A percentile compares a stretch with the other conserved stretches of the same genome.
Evolutionary conservation across 148 eudicot genomes (phyloP).

Genomic region (Agrostemma githago): DNA sequence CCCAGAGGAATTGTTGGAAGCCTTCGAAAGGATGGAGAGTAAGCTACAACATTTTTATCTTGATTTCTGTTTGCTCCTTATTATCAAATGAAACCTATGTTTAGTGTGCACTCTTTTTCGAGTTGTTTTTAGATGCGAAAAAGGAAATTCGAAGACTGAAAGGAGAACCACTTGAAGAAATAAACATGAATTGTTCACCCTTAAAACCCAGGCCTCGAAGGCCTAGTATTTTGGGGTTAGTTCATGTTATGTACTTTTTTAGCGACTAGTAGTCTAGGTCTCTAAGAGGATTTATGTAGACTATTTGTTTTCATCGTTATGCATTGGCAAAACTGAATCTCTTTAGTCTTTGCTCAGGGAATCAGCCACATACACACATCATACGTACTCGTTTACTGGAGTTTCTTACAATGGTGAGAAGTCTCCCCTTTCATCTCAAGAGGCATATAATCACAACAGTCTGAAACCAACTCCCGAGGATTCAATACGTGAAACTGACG

Average conservation of each 20-base stretch:
- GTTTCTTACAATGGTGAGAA: constrained; percentile 29
- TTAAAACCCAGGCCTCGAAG: constrained; percentile 35
- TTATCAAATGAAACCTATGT: neutral
- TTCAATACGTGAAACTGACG: constrained; percentile 28
- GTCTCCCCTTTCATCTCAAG: constrained; percentile 38
- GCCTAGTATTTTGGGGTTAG: constrained; percentile 60
- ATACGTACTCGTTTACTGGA: constrained; percentile 25
- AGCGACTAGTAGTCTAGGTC: neutral
- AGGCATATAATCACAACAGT: constrained; percentile 28
- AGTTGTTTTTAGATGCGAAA: constrained; percentile 43
- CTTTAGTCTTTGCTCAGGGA: constrained; percentile 35
- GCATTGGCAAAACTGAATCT: neutral
- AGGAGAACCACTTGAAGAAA: constrained; percentile 33
- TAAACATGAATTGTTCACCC: constrained; percentile 26
- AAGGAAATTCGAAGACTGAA: constrained; percentile 45
- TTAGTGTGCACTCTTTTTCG: constrained; percentile 10
- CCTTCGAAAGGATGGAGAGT: constrained; percentile 53
- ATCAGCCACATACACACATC: constrained; percentile 47
- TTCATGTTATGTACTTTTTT: constrained; percentile 9
- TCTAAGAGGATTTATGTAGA: neutral
- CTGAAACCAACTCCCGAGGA: constrained; percentile 23
- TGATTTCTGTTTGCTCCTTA: neutral
- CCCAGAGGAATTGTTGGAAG: constrained; percentile 50
- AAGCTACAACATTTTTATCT: constrained; percentile 10
- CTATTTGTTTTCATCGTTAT: neutral